Base-by-base conservation (phyloP, 169 alveolate species). In the Cyclospora cayetanensis region DNA sequence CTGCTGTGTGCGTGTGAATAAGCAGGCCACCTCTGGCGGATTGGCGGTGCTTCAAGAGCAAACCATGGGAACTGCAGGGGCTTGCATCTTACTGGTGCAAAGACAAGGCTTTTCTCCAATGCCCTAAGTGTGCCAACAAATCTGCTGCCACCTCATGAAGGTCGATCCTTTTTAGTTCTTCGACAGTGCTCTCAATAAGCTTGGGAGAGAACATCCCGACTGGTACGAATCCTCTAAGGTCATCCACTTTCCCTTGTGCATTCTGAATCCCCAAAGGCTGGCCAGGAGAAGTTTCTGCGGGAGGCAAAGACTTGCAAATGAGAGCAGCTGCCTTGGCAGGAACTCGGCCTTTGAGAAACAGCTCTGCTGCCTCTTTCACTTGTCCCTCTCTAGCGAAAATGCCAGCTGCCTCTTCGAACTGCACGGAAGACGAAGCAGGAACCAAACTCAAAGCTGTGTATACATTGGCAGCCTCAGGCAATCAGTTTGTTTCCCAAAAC, bases 261-360 rank as follows among this genome's bases (percentile, higher is more conserved):
- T 2, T 2, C 1, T 50, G 12, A 18, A 18, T n/a, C 63, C 0
- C 22, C 63, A 50, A n/a, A 2, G 80, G 0, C 11, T 12, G n/a
- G 0, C 25, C 9, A n/a, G 34, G 50, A 31, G 80, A 46, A 0
- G 31, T 39, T n/a, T 1, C 22, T 50, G 63, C 63, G 4, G 80
- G 50, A 25, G 80, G 80, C 50, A 68, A 2, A 29, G 80, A 11
- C 27, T 12, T 29, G 43, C 31, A 68, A 29, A 68, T 68, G 34
- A 29, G n/a, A 31, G 50, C 80, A 9, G 80, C 80, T 20, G 80
- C 80, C 42, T 37, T 4, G 46, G 39, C 25, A n/a, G 80, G 80
- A 46, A 68, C 80, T 12, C 80, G 80, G 43, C 46, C 80, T 46
- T 68, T 68, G 5, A 68, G 80, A 34, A 27, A 68, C n/a, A 68